phyloP scores from a whole-genome alignment of 2,329 filamentous ascomycete species.

The Rhynchosporium secalis region DNA sequence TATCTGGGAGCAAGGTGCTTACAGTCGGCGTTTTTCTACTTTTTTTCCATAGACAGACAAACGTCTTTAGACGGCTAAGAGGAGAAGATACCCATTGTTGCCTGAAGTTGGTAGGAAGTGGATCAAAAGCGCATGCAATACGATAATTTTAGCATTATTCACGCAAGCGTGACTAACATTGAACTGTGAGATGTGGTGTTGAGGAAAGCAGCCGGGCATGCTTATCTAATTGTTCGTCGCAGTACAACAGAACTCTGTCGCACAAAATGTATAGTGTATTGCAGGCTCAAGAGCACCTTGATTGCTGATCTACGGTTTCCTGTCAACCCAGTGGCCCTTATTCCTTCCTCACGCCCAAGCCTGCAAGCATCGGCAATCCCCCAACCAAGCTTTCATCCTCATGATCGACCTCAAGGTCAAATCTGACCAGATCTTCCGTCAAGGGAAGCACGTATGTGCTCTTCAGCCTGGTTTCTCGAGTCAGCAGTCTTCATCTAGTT shows the following conservation, averaged over 20 bases:
- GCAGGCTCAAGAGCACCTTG: background rate
- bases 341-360: background rate
- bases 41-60: background rate
- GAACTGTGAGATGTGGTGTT: background rate
- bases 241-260: background rate
- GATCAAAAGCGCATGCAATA: background rate
- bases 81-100: background rate
- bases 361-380: slow-evolving; percentile 15
- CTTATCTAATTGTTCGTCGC: background rate
- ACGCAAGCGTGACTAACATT: background rate
- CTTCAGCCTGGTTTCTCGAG: background rate
- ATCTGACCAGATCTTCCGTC: slow-evolving; percentile 29
- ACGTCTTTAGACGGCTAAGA: background rate
- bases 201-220: background rate
- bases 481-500: background rate
- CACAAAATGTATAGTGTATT: background rate
- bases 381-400: slow-evolving; percentile 28
- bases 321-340: background rate
- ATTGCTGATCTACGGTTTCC: background rate
- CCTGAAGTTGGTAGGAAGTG: background rate
- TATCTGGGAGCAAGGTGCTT: background rate
- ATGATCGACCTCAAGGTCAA: slow-evolving; percentile 29
- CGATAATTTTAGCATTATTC: background rate
- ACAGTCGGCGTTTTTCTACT: background rate
- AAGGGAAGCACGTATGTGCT: slow-evolving; percentile 27